Conservation (phyloP, 1,284 basidiomycete genomes). For the Serendipita sp. region DNA sequence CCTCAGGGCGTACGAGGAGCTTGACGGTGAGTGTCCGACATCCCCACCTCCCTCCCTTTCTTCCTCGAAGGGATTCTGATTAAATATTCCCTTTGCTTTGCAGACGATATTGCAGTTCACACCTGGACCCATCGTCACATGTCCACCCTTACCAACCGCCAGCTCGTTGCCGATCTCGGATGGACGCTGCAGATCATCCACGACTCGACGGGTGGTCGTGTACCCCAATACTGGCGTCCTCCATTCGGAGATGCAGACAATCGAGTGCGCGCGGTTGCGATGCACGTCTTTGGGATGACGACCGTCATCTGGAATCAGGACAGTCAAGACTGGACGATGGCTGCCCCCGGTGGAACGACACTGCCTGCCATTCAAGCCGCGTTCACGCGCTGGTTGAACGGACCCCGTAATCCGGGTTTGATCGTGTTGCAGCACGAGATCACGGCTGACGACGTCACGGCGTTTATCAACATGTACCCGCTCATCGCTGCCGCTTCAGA, state of each 20-base stretch:
- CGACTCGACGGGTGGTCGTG: conserved; percentile 60
- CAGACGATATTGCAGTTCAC: conserved; percentile 59
- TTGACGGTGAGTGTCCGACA: conserved; percentile 20
- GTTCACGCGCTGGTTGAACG: conserved; percentile 43
- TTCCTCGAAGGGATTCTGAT: not conserved
- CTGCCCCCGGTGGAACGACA: conserved; percentile 23
- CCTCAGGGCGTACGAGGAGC: conserved; percentile 32
- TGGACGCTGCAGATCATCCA: conserved; percentile 75
- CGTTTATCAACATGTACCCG: conserved; percentile 55
- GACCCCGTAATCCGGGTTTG: conserved; percentile 59
- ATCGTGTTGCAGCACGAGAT: conserved; percentile 77
- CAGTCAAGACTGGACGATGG: conserved; percentile 53
- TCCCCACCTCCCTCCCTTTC: conserved; percentile 4
- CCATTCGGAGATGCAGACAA: conserved; percentile 66
- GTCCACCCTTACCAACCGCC: conserved; percentile 57
- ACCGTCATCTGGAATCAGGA: conserved; percentile 73
- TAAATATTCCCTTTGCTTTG: not conserved
- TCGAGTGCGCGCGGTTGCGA: conserved; percentile 59
- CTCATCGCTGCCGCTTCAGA: conserved; percentile 28
- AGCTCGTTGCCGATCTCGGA: conserved; percentile 65
- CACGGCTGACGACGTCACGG: conserved; percentile 41
- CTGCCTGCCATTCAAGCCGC: conserved; percentile 28
- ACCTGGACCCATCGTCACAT: conserved; percentile 73
- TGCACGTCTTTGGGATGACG: conserved; percentile 52
- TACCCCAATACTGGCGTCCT: conserved; percentile 63